phyloP scores from a whole-genome alignment of 805 yeast species.

The Pichia phayaonensis region DNA sequence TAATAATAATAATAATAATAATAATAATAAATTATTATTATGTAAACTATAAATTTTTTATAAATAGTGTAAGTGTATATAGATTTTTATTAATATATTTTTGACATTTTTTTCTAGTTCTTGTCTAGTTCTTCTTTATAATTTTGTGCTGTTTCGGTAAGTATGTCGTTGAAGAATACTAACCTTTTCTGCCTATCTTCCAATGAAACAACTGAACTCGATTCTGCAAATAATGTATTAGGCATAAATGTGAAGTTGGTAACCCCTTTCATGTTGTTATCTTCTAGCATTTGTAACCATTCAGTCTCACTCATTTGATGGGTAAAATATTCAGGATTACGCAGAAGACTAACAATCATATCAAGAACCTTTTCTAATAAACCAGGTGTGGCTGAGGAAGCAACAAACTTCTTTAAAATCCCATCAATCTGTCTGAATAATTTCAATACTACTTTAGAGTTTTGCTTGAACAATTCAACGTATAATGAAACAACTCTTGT shows the following conservation, averaged over 20 bases:
- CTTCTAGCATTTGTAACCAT: background rate
- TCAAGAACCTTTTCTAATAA: constrained; percentile 20
- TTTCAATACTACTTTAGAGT: constrained; percentile 16
- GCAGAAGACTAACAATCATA: constrained; percentile 22
- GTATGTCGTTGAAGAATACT: background rate
- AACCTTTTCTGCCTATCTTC: background rate
- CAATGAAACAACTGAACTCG: background rate
- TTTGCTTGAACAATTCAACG: constrained; percentile 6
- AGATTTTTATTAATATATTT: background rate
- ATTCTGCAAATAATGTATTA: background rate
- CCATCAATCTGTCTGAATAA: constrained; percentile 13
- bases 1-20: too few relatives aligned
- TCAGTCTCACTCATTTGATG: constrained; percentile 8
- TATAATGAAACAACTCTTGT: constrained; percentile 20
- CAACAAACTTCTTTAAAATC: constrained; percentile 19
- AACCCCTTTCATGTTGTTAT: constrained; percentile 2
- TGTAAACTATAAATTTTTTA: background rate
- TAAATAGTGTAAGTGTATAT: background rate
- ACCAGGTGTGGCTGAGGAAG: constrained; percentile 17
- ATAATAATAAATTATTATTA: background rate
- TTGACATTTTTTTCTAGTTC: background rate
- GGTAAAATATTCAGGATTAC: constrained; percentile 24
- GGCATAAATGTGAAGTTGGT: background rate
- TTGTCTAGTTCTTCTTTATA: background rate
- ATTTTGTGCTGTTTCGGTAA: background rate